These are phyloP conservation scores for Rhizopus arrhizus DNA, from an alignment of 371 early-diverging fungal genomes.

Conservation along the genomic window DNA sequence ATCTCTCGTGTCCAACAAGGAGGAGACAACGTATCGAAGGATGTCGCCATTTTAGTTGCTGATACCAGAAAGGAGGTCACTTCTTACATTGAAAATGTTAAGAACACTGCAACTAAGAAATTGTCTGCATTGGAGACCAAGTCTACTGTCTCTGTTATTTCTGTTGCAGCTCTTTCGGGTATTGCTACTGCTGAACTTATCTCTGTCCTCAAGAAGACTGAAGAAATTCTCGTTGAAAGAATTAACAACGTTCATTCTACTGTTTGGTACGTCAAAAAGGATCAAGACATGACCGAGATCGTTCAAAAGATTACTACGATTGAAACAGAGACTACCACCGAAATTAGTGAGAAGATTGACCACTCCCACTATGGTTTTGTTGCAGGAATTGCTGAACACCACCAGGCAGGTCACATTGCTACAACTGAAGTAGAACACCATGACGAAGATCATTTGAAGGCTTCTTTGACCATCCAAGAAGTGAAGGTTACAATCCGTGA, in stretches of 20 bases:
- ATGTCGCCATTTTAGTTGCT: slow-evolving; percentile 27
- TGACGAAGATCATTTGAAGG: slow-evolving; percentile 1
- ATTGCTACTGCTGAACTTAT: slow-evolving; percentile 32
- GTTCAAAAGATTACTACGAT: slow-evolving; percentile 19
- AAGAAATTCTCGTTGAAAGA: slow-evolving; percentile 20
- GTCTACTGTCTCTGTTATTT: slow-evolving; percentile 21
- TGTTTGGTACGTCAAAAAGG: slow-evolving; percentile 26
- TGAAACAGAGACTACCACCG: slow-evolving; percentile 24
- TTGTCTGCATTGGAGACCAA: slow-evolving; percentile 33
- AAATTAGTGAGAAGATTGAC: slow-evolving; percentile 29
- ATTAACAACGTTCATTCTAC: slow-evolving; percentile 29
- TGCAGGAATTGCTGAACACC: slow-evolving; percentile 16
- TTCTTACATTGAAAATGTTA: slow-evolving; percentile 17
- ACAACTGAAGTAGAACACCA: not conserved
- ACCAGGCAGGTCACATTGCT: slow-evolving; percentile 16
- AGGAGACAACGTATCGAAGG: slow-evolving; percentile 31
- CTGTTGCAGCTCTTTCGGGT: slow-evolving; percentile 28
- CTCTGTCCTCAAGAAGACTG: slow-evolving; percentile 21
- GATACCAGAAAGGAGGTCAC: slow-evolving; percentile 25
- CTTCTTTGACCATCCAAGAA: slow-evolving; percentile 30
- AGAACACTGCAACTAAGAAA: slow-evolving; percentile 28
- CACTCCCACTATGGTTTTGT: slow-evolving; percentile 22
- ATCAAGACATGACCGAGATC: slow-evolving; percentile 21
- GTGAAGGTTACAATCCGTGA: slow-evolving; percentile 29
- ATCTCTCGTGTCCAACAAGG: slow-evolving; percentile 25